Base-by-base conservation (phyloP, 345 rosid species). In the Pugionium dolabratum region DNA sequence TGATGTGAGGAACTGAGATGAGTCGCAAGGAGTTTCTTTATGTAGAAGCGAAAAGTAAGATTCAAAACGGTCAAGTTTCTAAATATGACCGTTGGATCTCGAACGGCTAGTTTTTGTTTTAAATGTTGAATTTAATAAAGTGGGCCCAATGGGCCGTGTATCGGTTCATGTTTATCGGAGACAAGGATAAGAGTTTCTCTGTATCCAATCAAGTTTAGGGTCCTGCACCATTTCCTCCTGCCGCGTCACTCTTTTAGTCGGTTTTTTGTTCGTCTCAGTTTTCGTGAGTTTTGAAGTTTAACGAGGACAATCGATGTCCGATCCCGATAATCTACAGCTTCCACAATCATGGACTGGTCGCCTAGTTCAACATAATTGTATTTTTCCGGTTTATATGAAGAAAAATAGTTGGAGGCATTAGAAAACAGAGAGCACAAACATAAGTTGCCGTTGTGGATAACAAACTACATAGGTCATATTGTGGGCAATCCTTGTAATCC, bases 21-120 rank as follows among this genome's bases (percentile, higher is more conserved):
- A 48, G 54, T 46, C 18, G 1, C n/a, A 26, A 39, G 31, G 54
- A 46, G 67, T 45, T 25, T 34, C 54, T 58, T 72, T 74, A 74
- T 74, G 77, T 67, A 74, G 52, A 54, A 46, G 27, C 1, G 37
- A 3, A 6, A 25, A 11, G 48, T 54, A 72, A 34, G 48, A 50
- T 28, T 25, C n/a, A 1, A 6, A 48, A 62, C 36, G 57, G 58
- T 65, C 9, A 51, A 36, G 61, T 66, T 73, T 59, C 72, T 67
- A 73, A 54, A 67, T 62, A 41, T 74, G 73, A 74, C 78, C 78
- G 78, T 74, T 74, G 59, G 44, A 59, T 59, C 49, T 52, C 30
- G 50, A 73, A 72, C 76, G 71, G 76, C 76, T 65, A 73, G 62
- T 64, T 55, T 59, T 5, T 3, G 27, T n/a, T 40, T 41, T 52